A percentile compares a stretch with the other conserved stretches of the same genome.
Evolutionary conservation across 768 basidiomycete genomes (phyloP).

Genomic region (Lepiota brunneoincarnata): DNA sequence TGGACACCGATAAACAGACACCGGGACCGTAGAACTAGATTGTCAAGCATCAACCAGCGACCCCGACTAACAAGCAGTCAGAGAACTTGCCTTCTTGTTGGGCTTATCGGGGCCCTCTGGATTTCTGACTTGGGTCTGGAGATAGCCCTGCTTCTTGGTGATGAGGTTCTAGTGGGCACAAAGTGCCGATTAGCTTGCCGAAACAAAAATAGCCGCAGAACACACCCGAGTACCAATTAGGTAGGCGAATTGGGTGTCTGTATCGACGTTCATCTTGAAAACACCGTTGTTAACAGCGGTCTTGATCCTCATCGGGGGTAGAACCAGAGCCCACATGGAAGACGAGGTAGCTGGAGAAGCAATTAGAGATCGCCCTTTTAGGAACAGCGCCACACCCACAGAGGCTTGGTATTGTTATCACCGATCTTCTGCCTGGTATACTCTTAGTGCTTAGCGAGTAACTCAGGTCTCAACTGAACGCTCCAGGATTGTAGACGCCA

Average conservation of each 20-base stretch:
- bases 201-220: slow-evolving; percentile 3
- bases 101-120: slow-evolving; percentile 96
- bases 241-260: slow-evolving; percentile 93
- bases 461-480: slow-evolving; percentile 87
- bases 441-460: slow-evolving; percentile 88
- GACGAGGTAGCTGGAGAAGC: slow-evolving; percentile 76
- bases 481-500: slow-evolving; percentile 99
- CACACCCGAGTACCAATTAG: slow-evolving; percentile 76
- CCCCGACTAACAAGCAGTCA: not conserved
- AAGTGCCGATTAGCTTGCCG: not conserved
- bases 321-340: slow-evolving; percentile 99
- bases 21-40: slow-evolving; percentile 87
- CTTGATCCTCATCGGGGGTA: slow-evolving; percentile 90
- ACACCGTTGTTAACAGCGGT: slow-evolving; percentile 91
- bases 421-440: slow-evolving; percentile 69
- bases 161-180: slow-evolving; percentile 70
- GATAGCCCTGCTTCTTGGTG: slow-evolving; percentile 80
- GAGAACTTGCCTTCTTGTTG: slow-evolving; percentile 85
- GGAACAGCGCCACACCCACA: slow-evolving; percentile 48
- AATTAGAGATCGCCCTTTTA: not conserved
- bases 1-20: no score
- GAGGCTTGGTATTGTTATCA: slow-evolving; percentile 64
- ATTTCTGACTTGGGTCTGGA: slow-evolving; percentile 91
- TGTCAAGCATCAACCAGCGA: slow-evolving; percentile 8
- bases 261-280: slow-evolving; percentile 99